Conservation (phyloP, 2,329 filamentous ascomycete genomes). For the Xylaria digitata region DNA sequence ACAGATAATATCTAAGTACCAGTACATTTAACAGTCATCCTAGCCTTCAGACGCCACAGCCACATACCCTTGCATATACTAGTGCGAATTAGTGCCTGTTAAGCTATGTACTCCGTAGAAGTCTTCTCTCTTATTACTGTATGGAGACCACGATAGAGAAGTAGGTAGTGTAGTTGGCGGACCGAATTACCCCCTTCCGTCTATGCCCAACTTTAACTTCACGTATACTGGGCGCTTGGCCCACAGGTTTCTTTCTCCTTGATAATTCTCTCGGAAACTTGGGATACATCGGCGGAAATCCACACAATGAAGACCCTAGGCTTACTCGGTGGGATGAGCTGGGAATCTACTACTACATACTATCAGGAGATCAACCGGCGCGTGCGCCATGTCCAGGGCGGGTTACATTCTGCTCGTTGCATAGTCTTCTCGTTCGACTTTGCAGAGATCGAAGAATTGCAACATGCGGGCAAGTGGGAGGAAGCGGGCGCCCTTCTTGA, state of each 20-base stretch:
- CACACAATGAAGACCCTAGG: conserved; percentile 36
- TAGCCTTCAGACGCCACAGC: not conserved
- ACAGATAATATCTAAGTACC: not conserved
- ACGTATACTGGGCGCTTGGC: not conserved
- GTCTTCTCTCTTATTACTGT: conserved; percentile 3
- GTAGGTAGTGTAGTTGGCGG: conserved; percentile 5
- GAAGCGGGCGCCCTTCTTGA: conserved; percentile 36
- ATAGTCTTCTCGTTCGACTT: conserved; percentile 42
- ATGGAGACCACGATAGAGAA: not conserved
- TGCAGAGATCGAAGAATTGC: conserved; percentile 35
- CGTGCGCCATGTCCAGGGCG: conserved; percentile 36
- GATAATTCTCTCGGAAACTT: not conserved
- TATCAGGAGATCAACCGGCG: conserved; percentile 40
- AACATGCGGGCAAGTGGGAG: conserved; percentile 38
- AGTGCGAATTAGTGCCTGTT: not conserved
- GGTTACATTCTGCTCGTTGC: conserved; percentile 38
- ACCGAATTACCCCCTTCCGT: conserved; percentile 1
- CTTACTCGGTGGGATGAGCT: conserved; percentile 41
- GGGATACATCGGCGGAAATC: conserved; percentile 1
- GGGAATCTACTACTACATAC: conserved; percentile 40
- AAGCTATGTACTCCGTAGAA: conserved; percentile 8
- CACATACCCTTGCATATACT: conserved; percentile 4
- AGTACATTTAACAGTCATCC: conserved; percentile 1
- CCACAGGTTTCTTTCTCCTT: not conserved
- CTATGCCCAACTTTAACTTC: not conserved